Evolutionary conservation across 2,329 filamentous ascomycete species (phyloP).

Genomic region (Ceratocystiopsis brevicomis): DNA sequence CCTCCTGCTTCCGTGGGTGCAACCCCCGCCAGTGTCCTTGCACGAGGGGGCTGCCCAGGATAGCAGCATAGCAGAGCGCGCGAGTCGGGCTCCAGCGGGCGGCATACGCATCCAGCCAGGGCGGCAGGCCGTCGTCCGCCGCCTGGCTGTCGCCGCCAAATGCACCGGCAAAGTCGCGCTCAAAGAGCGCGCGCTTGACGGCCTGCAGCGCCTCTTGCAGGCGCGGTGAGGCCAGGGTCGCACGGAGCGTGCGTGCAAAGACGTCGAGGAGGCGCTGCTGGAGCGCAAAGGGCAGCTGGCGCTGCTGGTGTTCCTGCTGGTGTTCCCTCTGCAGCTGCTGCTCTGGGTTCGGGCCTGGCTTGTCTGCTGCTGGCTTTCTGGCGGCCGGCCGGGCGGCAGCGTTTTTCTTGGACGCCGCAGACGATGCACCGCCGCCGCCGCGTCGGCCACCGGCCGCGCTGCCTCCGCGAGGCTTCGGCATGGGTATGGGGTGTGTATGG

Average conservation of each 20-base stretch:
- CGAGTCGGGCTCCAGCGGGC: conserved; percentile 79
- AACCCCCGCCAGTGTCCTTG: conserved; percentile 2
- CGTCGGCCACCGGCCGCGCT: too few species aligned
- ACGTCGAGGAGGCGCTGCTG: conserved; percentile 38
- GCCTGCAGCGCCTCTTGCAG: conserved; percentile 48
- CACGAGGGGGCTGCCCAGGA: conserved; percentile 21
- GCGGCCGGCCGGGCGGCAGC: not conserved
- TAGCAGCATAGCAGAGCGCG: conserved; percentile 56
- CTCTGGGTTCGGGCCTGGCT: not conserved
- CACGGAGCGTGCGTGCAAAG: conserved; percentile 47
- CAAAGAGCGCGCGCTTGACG: conserved; percentile 71
- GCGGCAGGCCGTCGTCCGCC: not conserved
- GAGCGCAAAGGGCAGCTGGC: not conserved
- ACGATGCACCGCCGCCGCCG: too few species aligned
- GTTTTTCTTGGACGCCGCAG: not conserved
- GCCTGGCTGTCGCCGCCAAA: conserved; percentile 34
- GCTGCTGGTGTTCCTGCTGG: conserved; percentile 2
- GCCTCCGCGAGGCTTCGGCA: too few species aligned
- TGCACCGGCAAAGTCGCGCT: conserved; percentile 63
- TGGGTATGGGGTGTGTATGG: too few species aligned
- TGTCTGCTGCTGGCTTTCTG: not conserved
- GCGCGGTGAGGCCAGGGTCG: conserved; percentile 25
- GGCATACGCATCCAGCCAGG: conserved; percentile 59
- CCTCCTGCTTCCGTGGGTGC: not conserved
- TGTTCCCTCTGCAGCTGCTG: not conserved